Percentiles rank a stretch among this genome's conserved stretches.
These are phyloP conservation scores for Euphorbia schlechtendalii DNA, from an alignment of 441 rosid species.

Conservation along the genomic window DNA sequence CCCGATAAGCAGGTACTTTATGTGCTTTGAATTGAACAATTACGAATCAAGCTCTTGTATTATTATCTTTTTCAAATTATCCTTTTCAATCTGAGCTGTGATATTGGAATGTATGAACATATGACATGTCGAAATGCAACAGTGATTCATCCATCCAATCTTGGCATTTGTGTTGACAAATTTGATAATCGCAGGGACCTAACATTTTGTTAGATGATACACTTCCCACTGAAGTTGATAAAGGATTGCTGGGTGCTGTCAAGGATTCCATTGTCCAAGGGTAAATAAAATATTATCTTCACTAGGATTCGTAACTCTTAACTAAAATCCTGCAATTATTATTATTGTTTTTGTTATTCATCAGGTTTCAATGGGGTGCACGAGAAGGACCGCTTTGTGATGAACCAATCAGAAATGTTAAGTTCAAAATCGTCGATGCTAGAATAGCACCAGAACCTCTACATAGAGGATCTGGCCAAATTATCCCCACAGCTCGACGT, in stretches of 20 bases:
- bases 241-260: constrained; percentile 66
- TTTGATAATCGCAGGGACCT: constrained; percentile 59
- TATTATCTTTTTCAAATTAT: constrained; percentile 9
- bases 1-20: constrained; percentile 86
- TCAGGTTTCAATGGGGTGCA: constrained; percentile 98
- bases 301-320: not conserved
- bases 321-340: not conserved
- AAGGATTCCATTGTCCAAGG: constrained; percentile 97
- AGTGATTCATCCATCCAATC: not conserved
- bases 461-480: constrained; percentile 96
- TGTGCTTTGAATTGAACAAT: not conserved
- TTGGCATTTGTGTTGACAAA: constrained; percentile 8
- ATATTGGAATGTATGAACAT: not conserved
- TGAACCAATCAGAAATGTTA: constrained; percentile 95
- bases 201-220: constrained; percentile 90
- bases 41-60: not conserved
- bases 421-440: constrained; percentile 94
- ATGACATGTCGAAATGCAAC: no score
- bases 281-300: constrained; percentile 27
- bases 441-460: constrained; percentile 85
- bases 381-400: constrained; percentile 98
- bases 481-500: constrained; percentile 91
- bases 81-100: constrained; percentile 1
- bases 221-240: constrained; percentile 91
- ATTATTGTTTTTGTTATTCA: not conserved